Conservation (phyloP, 495 filamentous ascomycete genomes). For the Hyaloscypha finlandica region DNA sequence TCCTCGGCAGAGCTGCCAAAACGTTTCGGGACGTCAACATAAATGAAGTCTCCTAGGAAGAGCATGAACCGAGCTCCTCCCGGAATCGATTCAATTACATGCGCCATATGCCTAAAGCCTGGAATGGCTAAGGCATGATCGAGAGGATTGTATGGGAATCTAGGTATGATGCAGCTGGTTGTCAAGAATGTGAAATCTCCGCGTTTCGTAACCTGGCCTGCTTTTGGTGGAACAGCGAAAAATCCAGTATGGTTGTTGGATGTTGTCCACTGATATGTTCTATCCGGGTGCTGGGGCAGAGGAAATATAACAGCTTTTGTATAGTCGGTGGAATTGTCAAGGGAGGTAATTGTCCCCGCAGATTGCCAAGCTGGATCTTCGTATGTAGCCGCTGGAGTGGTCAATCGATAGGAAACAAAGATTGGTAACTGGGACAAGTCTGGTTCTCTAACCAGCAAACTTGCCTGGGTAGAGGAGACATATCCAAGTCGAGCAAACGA, state of each 20-base stretch:
- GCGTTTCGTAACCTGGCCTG: constrained; percentile 58
- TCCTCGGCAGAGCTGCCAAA: constrained; percentile 70
- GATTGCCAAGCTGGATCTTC: constrained; percentile 62
- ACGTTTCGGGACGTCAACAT: constrained; percentile 84
- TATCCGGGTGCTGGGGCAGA: constrained; percentile 50
- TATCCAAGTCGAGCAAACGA: constrained; percentile 85
- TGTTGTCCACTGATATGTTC: constrained; percentile 77
- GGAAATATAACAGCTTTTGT: constrained; percentile 63
- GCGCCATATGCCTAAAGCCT: constrained; percentile 71
- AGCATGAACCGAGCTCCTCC: constrained; percentile 82
- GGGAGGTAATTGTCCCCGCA: constrained; percentile 61
- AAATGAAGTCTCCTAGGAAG: constrained; percentile 99
- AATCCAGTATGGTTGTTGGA: constrained; percentile 85
- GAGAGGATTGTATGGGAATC: constrained; percentile 83
- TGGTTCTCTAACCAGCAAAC: constrained; percentile 82
- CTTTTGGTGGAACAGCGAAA: constrained; percentile 65
- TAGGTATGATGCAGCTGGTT: constrained; percentile 86
- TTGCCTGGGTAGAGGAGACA: constrained; percentile 78
- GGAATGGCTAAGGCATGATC: constrained; percentile 79
- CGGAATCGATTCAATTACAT: constrained; percentile 58
- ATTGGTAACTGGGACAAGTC: constrained; percentile 73
- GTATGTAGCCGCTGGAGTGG: constrained; percentile 46
- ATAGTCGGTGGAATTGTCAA: constrained; percentile 78
- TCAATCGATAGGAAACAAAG: constrained; percentile 57
- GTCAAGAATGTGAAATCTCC: constrained; percentile 83